Percentiles rank a stretch among this genome's conserved stretches.
phyloP scores from a whole-genome alignment of 1,284 basidiomycete genomes.

The Fomitopsis palustris region DNA sequence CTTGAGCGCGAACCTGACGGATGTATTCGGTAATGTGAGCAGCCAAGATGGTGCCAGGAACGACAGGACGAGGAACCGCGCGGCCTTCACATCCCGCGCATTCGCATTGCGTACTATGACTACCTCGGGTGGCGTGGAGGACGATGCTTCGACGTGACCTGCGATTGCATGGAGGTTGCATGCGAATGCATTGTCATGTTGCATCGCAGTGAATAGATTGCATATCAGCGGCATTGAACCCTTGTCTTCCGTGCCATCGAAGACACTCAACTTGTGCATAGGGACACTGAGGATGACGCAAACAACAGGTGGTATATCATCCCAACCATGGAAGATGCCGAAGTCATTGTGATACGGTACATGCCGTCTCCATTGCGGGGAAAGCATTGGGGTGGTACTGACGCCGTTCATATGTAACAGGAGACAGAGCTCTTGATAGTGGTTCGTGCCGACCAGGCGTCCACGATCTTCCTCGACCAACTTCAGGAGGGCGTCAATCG shows the following conservation, averaged over 20 bases:
- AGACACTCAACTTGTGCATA: background rate
- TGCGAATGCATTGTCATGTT: background rate
- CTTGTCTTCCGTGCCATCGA: background rate
- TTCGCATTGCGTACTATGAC: background rate
- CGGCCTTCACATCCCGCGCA: background rate
- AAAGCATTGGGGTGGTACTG: slow-evolving; percentile 14
- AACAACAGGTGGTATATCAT: slow-evolving; percentile 24
- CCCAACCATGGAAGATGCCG: slow-evolving; percentile 15
- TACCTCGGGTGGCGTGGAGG: background rate
- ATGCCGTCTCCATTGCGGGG: slow-evolving; percentile 17
- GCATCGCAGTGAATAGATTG: background rate
- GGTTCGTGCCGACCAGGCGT: slow-evolving; percentile 29
- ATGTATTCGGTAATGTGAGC: background rate
- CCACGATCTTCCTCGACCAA: slow-evolving; percentile 21
- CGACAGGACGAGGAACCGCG: background rate
- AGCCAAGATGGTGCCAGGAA: background rate
- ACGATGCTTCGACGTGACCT: background rate
- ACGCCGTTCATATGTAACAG: slow-evolving; percentile 33
- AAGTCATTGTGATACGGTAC: slow-evolving; percentile 20
- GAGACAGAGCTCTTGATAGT: slow-evolving; percentile 32
- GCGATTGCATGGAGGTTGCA: background rate
- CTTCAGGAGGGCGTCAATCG: slow-evolving; percentile 23
- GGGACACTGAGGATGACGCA: background rate
- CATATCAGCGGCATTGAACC: background rate
- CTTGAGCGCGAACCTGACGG: background rate